These are phyloP conservation scores for Miscanthus lutarioriparius DNA, from an alignment of 176 grass and related monocot genomes.

Conservation along the genomic window DNA sequence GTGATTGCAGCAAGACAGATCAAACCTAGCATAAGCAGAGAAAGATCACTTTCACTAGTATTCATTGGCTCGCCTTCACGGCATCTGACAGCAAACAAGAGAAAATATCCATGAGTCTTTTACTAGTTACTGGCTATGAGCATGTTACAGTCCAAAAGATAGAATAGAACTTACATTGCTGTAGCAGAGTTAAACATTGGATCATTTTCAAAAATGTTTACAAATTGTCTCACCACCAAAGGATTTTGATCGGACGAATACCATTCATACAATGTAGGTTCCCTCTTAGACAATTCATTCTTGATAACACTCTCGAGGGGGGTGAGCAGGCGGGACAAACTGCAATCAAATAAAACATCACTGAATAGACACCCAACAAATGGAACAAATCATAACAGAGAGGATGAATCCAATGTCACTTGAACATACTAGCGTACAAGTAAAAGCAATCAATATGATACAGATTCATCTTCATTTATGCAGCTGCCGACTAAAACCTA, in stretches of 20 bases:
- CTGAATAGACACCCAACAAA: neutral
- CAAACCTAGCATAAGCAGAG: slow-evolving; percentile 89
- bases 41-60: slow-evolving; percentile 71
- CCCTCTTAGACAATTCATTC: slow-evolving; percentile 68
- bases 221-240: slow-evolving; percentile 80
- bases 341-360: slow-evolving; percentile 44
- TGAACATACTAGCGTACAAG: neutral
- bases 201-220: slow-evolving; percentile 86
- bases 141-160: slow-evolving; percentile 17
- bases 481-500: slow-evolving; percentile 4
- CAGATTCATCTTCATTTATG: slow-evolving; percentile 21
- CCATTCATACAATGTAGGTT: slow-evolving; percentile 74
- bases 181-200: slow-evolving; percentile 70
- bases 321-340: slow-evolving; percentile 67
- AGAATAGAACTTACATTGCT: slow-evolving; percentile 54
- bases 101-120: neutral
- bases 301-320: slow-evolving; percentile 75
- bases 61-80: slow-evolving; percentile 47
- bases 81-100: slow-evolving; percentile 56
- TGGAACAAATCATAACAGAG: neutral
- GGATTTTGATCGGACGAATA: slow-evolving; percentile 82
- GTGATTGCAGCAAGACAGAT: slow-evolving; percentile 90
- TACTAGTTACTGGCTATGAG: slow-evolving; percentile 18
- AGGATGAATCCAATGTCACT: slow-evolving; percentile 4
- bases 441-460: neutral